A percentile compares a stretch with the other conserved stretches of the same genome.
These are phyloP conservation scores for Carallia pectinifolia DNA, from an alignment of 345 rosid species.

Conservation along the genomic window DNA sequence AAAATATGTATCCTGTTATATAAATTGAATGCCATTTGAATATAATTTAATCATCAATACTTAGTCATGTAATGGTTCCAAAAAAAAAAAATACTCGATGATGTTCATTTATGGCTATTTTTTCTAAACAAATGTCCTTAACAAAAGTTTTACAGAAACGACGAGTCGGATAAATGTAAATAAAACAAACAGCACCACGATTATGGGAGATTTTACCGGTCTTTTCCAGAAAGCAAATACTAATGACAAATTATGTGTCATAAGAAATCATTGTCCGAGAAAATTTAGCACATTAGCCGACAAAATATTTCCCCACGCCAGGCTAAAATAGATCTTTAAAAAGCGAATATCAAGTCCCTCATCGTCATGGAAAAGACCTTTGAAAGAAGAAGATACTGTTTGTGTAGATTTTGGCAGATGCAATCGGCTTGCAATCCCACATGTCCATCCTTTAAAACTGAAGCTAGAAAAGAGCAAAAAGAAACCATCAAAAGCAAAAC, in stretches of 20 bases:
- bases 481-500: not conserved
- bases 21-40: too few species aligned
- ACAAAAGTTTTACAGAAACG: not conserved
- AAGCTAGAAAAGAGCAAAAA: constrained; percentile 6
- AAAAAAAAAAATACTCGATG: too few species aligned
- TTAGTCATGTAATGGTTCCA: too few species aligned
- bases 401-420: constrained; percentile 11
- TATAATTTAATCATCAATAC: too few species aligned
- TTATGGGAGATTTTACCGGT: not conserved
- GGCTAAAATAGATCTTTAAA: constrained; percentile 15
- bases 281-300: not conserved
- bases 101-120: too few species aligned
- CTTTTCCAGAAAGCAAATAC: not conserved
- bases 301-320: not conserved
- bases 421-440: constrained; percentile 1
- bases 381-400: constrained; percentile 7
- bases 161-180: not conserved
- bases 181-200: too few species aligned
- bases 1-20: too few species aligned
- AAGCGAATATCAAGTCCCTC: constrained; percentile 8
- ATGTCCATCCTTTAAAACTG: constrained; percentile 3
- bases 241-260: too few species aligned
- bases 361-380: not conserved
- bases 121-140: too few species aligned
- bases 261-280: too few species aligned